Evolutionary conservation across 768 basidiomycete species (phyloP).

Genomic region (Russula ochroleuca): DNA sequence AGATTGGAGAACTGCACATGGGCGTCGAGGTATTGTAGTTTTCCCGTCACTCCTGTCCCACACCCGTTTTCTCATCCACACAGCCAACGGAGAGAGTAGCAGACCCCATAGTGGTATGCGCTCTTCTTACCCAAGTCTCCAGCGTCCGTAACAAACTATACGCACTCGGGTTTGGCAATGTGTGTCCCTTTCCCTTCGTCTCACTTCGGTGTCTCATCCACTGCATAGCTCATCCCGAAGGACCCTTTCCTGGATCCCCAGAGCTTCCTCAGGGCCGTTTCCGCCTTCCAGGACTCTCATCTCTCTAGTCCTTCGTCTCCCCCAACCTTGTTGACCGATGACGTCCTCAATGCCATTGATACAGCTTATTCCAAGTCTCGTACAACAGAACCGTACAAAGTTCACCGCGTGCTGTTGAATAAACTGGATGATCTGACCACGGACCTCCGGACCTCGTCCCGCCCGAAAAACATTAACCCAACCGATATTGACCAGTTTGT

Average conservation of each 20-base stretch:
- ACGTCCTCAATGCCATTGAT: constrained; percentile 46
- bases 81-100: constrained; percentile 69
- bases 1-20: constrained; percentile 58
- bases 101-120: constrained; percentile 68
- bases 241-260: constrained; percentile 76
- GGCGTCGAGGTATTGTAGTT: constrained; percentile 51
- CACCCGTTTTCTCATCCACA: neutral
- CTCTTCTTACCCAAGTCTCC: constrained; percentile 65
- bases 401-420: constrained; percentile 57
- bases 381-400: constrained; percentile 52
- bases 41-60: neutral
- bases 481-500: constrained; percentile 53
- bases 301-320: constrained; percentile 7
- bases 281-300: constrained; percentile 31
- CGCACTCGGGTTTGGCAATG: constrained; percentile 46
- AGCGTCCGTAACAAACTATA: constrained; percentile 66
- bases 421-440: constrained; percentile 54
- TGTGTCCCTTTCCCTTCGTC: constrained; percentile 26
- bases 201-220: constrained; percentile 1
- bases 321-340: constrained; percentile 39
- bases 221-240: constrained; percentile 47
- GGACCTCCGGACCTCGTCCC: constrained; percentile 34
- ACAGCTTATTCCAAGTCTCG: constrained; percentile 46
- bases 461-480: constrained; percentile 29
- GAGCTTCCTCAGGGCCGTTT: constrained; percentile 50